Evolutionary conservation across 208 protist genomes (phyloP), one percentile per base, ranked within the genome.

Genomic region (Spironucleus salmonicida): DNA sequence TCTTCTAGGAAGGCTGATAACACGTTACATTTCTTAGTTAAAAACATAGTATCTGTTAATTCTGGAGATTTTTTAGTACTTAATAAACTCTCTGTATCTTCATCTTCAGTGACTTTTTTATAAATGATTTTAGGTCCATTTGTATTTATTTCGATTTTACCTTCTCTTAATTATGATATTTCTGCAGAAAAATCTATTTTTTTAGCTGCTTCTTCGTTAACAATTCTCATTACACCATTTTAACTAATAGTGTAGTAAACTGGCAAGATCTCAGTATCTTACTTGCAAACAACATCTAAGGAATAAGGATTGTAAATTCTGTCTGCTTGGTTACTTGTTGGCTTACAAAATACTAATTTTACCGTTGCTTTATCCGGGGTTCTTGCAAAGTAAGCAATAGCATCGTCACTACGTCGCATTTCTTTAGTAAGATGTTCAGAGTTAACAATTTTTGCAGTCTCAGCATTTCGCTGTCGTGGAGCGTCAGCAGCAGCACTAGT

Each of bases 171-270:
- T 13, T 7, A 23, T 49, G 4, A 4, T 40, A 40, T n/a, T 23
- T 15, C 26, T 35, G 15, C 34, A 38, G 64, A 71, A 42, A n/a
- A 71, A 42, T 35, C 19, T 19, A 53, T 23, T 53, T 53, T 53
- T 53, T 19, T 4, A 23, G 45, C 45, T 23, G 38, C 64, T n/a
- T 71, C 4, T 11, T 45, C 27, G n/a, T 71, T 71, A 4, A 71
- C 7, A 11, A 71, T 45, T n/a, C 64, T 9, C 64, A 71, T 71
- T 11, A 71, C 64, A 45, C 64, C 64, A 38, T 71, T 71, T n/a
- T 71, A 38, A 38, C 9, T 32, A 32, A 71, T 71, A 42, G 64
- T 71, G 64, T 71, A 71, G 34, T 71, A 71, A 15, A 71, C 64
- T 30, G 64, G 64, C 4, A 71, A 35, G 4, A 15, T 71, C 34